Evolutionary conservation across 495 filamentous ascomycete genomes (phyloP).

Genomic region (Penicillium roqueforti): DNA sequence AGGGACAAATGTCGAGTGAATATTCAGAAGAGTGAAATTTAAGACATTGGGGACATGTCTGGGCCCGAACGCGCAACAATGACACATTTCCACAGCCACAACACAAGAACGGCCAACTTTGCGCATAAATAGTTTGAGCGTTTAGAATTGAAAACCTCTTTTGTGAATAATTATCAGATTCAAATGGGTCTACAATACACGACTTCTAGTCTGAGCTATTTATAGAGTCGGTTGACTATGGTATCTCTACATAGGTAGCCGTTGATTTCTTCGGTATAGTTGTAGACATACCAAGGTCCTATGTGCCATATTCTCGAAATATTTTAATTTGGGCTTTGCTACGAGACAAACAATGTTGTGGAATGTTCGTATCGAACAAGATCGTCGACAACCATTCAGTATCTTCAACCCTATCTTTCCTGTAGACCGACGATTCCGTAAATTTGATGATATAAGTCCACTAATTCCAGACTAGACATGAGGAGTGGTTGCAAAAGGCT

Average conservation of each 20-base stretch:
- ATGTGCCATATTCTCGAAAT: not conserved
- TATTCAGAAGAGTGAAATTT: not conserved
- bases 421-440: not conserved
- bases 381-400: not conserved
- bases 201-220: no score
- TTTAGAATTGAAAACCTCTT: no score
- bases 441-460: not conserved
- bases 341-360: not conserved
- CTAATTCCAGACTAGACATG: not conserved
- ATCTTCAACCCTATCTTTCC: not conserved
- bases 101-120: not conserved
- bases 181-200: no score
- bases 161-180: no score
- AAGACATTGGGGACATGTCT: conserved; percentile 1
- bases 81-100: not conserved
- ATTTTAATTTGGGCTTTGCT: not conserved
- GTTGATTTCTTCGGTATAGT: no score
- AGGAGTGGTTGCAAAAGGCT: not conserved
- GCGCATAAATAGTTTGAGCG: no score
- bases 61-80: conserved; percentile 3
- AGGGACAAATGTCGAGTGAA: not conserved
- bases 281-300: no score
- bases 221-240: no score
- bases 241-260: no score
- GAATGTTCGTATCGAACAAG: not conserved